These are phyloP conservation scores for Naegleria fowleri DNA, from an alignment of 208 protist species.

Conservation along the genomic window DNA sequence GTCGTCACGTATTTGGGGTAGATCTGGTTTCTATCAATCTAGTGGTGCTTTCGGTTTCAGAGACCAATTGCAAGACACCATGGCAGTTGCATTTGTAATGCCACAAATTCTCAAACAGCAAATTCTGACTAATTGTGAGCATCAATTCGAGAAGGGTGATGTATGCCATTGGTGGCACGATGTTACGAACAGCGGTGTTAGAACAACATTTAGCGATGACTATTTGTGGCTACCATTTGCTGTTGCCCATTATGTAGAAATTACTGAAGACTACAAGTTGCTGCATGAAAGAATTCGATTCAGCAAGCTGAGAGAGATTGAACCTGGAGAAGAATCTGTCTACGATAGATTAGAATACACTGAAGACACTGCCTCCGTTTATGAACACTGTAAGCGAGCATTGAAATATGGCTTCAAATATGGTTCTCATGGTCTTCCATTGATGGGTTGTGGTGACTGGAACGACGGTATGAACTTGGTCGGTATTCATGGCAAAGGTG, in stretches of 20 bases:
- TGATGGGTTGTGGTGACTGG: slow-evolving; percentile 35
- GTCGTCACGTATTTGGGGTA: slow-evolving; percentile 17
- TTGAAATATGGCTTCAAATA: slow-evolving; percentile 27
- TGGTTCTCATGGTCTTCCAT: slow-evolving; percentile 24
- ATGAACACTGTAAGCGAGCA: slow-evolving; percentile 15
- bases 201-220: slow-evolving; percentile 18
- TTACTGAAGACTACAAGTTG: not conserved
- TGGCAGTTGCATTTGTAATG: not conserved
- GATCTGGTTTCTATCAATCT: slow-evolving; percentile 27
- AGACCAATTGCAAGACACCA: slow-evolving; percentile 20
- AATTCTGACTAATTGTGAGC: slow-evolving; percentile 17
- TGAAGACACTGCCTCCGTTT: slow-evolving; percentile 3
- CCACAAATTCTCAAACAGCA: slow-evolving; percentile 4
- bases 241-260: not conserved
- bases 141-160: slow-evolving; percentile 24
- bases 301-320: not conserved
- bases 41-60: slow-evolving; percentile 28
- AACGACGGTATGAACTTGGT: slow-evolving; percentile 34
- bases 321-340: slow-evolving; percentile 3
- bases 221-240: slow-evolving; percentile 25
- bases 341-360: slow-evolving; percentile 4
- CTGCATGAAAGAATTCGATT: not conserved
- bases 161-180: slow-evolving; percentile 28
- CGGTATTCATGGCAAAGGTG: slow-evolving; percentile 28
- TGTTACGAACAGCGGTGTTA: slow-evolving; percentile 1